Base-by-base conservation (phyloP, 1,139 yeast genomes). In the Groenewaldozyma auringiensis region DNA sequence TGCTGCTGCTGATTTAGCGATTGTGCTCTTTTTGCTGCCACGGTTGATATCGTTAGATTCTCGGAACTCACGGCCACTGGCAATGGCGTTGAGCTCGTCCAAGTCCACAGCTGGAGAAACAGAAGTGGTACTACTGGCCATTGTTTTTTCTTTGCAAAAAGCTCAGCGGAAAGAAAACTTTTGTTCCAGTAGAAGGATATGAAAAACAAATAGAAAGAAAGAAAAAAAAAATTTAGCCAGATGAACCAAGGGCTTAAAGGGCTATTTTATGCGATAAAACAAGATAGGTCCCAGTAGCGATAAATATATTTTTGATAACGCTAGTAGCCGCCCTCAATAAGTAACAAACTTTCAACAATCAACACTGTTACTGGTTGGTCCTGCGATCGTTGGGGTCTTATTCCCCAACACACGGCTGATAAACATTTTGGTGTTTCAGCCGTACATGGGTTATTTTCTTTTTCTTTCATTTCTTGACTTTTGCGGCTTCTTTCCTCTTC, bases 11-110 rank as follows among this genome's bases (percentile, higher is more conserved):
- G n/a, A n/a, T n/a, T n/a, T n/a, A 36, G 43, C 47, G 25, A 18
- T 20, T 2, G 27, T 64, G 56, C 68, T 72, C 54, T 71, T 41
- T 35, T 36, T 34, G 41, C 40, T 43, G 18, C 52, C 49, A 41
- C 54, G 54, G 53, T 57, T 61, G 55, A 61, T 58, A 44, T 53
- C 52, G 46, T 48, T 49, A 47, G 78, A 70, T 47, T 70, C 71
- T 45, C 95, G 85, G 49, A 82, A 92, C 45, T 83, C 78, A 49
- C 86, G 78, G 55, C 96, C 96, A 13, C 95, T 83, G 42, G 96
- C 97, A 58, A 88, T 76, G 45, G 89, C 85, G 67, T 83, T 83
- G 53, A 92, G 86, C 54, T 79, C 76, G 44, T 81, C 78, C 55
- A 87, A 71, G 61, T 83, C 87, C 46, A 81, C 86, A 20, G 22